Base-by-base conservation (phyloP, 1,139 yeast genomes). In the Suhomyces bribrorum region DNA sequence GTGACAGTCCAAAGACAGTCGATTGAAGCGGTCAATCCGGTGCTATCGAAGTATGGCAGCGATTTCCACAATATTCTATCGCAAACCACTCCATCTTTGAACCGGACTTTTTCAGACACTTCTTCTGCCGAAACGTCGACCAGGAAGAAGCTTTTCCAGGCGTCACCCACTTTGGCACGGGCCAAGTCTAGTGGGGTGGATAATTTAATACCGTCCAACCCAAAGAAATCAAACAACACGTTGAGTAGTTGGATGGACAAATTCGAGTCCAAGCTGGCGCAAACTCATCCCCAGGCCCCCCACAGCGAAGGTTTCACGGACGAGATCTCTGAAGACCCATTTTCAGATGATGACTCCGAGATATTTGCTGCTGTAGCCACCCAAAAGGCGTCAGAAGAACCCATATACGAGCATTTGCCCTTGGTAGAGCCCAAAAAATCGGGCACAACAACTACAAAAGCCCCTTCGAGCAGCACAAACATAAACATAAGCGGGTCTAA, bases 11-110 rank as follows among this genome's bases (percentile, higher is more conserved):
- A 14, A 31, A 22, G 33, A 14, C 27, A 31, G 3, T 25, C 26
- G 16, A 23, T 61, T 42, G 72, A 66, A 37, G 61, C 71, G 1
- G 5, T 20, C 11, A 62, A 60, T 37, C 62, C 64, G 29, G 64
- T 70, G 41, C 52, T 70, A n/a, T 45, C 54, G n/a, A 69, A 67
- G 41, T 69, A 68, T 47, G 75, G 74, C 4, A 50, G 61, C 15
- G 63, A 59, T 13, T 57, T 62, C 36, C 51, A 54, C 22, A 61
- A 62, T 40, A 54, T 59, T 7, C 29, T 39, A 5, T 41, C 49
- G n/a, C 62, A 57, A 31, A 56, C 63, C 2, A 30, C 37, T 4
- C 65, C 67, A 0, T 43, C 43, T 2, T 40, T 58, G 14, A 47
- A 44, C 18, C 50, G 66, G 36, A 56, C 67, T 4, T 47, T 37